Base-by-base conservation (phyloP, 2,329 filamentous ascomycete genomes). In the Knufia fluminis region DNA sequence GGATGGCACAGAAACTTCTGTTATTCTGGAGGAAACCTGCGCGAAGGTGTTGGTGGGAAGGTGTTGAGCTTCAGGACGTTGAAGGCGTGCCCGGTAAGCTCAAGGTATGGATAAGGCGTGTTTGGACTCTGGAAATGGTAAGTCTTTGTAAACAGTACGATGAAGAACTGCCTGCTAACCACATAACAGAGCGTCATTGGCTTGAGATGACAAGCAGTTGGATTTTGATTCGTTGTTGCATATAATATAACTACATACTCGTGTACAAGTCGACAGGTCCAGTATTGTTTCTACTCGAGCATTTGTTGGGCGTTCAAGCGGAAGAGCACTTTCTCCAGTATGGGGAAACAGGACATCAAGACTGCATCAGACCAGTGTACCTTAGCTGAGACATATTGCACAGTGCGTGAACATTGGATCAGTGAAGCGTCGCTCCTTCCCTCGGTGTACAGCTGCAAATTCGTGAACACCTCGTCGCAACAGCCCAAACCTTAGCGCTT, bases 11-110 rank as follows among this genome's bases (percentile, higher is more conserved):
- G 68, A 98, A 98, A 71, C 78, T 98, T 41, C 76, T 98, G 12
- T 77, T 98, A 2, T 98, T 98, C 73, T 98, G 92, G 92, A 80
- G 92, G 57, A 98, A 98, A 70, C 92, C 92, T 14, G 92, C 92
- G 12, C 76, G 92, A 53, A 79, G 92, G 66, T 98, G 92, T 74
- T 98, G 92, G 92, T 98, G 92, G 92, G 92, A 98, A 67, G 92
- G 92, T 20, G 85, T 98, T 32, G 90, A 97, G 66, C 75, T 98
- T 39, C 80, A 92, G 16, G 77, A 86, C 57, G 86, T 98, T 10
- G 88, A 94, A 45, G 92, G 92, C 12, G 85, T 97, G 6, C 81
- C 94, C 46, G 91, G 90, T 46, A 87, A 83, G 65, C 76, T 98
- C 59, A 98, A 98, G 71, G 89, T 98, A 51, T 98, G 92, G 92